Evolutionary conservation across 805 yeast species (phyloP), one percentile per base, ranked within the genome.

Genomic region (Ogataea siamensis): DNA sequence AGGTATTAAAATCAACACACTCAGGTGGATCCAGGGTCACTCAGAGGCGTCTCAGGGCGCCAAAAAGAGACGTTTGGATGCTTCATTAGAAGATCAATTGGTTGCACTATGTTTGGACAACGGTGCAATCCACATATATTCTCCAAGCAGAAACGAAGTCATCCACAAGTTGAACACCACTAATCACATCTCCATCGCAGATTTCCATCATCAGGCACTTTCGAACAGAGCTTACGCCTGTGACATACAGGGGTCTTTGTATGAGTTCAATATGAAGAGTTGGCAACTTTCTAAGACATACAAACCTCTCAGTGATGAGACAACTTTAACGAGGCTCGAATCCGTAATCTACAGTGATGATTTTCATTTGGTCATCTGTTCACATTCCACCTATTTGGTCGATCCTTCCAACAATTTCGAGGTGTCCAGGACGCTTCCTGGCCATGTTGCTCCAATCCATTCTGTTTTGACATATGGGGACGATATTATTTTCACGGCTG

Each of bases 381-480:
- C 91, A 2, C 86, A 86, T 49, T 71, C 80, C 25, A 70, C 85
- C 4, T 72, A 71, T 45, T 58, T 84, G 39, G 60, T 79, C 16
- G 76, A 78, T 50, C 54, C 66, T 8, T 50, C 60, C 5, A 39
- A 55, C 44, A 19, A 67, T 43, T 56, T 53, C 27, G 60, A 63
- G 36, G 61, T 77, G 2, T 60, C 71, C 12, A 68, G 66, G 48
- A 70, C 79, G 2, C 78, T 76, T 55, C 87, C 94, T 2, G 94
- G 91, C 18, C 94, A 87, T 55, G 76, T 85, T 20, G 73, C 84
- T 13, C 81, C 87, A 4, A 72, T 87, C 27, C 70, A 68, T 49
- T 60, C 76, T 9, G 60, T 81, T 8, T 40, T 71, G 24, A 62
- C 71, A 5, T 54, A 70, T 13, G 43, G 53, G 7, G 58, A 62